Percentiles rank a stretch among this genome's conserved stretches.
These are phyloP conservation scores for Sphenostylis stenocarpa DNA, from an alignment of 306 rosid genomes.

Conservation along the genomic window DNA sequence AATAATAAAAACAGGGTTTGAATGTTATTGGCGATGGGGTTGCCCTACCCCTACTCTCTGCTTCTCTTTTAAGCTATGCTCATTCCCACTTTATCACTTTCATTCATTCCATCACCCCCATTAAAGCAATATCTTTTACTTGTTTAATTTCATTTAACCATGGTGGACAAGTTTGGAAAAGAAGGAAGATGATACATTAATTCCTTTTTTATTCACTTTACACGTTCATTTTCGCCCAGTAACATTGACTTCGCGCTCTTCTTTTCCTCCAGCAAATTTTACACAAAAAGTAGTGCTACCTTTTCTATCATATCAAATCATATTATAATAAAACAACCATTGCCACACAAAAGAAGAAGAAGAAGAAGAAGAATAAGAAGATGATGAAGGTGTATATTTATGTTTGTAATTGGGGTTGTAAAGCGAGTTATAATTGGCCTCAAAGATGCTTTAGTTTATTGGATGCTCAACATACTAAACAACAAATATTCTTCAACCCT, in stretches of 20 bases:
- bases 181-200: no score
- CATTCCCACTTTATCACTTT: conserved; percentile 35
- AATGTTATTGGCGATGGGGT: conserved; percentile 8
- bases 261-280: not conserved
- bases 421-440: conserved; percentile 37
- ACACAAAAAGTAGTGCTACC: conserved; percentile 13
- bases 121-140: conserved; percentile 16
- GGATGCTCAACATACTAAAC: not conserved
- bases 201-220: conserved; percentile 41
- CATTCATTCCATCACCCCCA: conserved; percentile 35
- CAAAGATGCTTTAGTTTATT: conserved; percentile 3
- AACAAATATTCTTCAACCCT: conserved; percentile 12
- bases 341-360: not conserved
- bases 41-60: conserved; percentile 28
- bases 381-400: conserved; percentile 16
- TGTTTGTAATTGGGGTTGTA: conserved; percentile 28
- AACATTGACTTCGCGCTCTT: conserved; percentile 32
- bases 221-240: conserved; percentile 38
- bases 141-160: no score
- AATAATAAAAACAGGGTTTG: not conserved
- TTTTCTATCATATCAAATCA: conserved; percentile 28
- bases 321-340: not conserved
- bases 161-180: no score
- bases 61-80: conserved; percentile 41
- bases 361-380: no score